These are phyloP conservation scores for Fennellomyces sp. DNA, from an alignment of 371 early-diverging fungal genomes.

Conservation along the genomic window DNA sequence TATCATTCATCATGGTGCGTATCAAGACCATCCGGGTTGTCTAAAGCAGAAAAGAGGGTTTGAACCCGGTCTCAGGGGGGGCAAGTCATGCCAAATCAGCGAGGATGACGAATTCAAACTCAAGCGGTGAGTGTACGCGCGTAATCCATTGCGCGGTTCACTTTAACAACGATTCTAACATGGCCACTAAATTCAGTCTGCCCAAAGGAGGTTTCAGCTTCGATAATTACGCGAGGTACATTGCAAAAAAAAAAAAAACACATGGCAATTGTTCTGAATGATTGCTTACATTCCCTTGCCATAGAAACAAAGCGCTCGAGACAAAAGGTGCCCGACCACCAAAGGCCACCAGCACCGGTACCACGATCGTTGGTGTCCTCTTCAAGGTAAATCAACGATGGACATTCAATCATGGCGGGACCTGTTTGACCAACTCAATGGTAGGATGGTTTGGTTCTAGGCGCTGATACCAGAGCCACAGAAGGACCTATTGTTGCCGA, in stretches of 20 bases:
- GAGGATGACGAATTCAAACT: too few species aligned
- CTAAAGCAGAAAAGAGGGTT: too few species aligned
- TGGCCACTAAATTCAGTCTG: conserved; percentile 37
- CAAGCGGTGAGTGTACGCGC: too few species aligned
- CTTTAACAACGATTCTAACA: conserved; percentile 11
- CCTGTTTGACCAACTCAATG: background rate
- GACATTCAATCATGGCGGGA: too few species aligned
- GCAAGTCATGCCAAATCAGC: too few species aligned
- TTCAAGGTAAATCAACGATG: conserved; percentile 76
- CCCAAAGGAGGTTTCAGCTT: conserved; percentile 82
- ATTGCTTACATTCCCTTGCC: background rate
- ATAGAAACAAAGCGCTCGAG: conserved; percentile 77
- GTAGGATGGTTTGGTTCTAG: conserved; percentile 96
- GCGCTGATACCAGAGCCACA: conserved; percentile 99
- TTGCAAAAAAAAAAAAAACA: background rate
- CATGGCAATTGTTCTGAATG: background rate
- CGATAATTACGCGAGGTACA: conserved; percentile 82
- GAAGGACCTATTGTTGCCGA: conserved; percentile 98
- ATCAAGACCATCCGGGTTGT: too few species aligned
- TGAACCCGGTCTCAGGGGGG: too few species aligned
- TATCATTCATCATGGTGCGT: too few species aligned
- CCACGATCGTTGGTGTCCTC: conserved; percentile 95
- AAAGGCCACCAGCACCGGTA: conserved; percentile 97
- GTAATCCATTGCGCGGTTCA: too few species aligned
- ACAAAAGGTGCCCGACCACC: conserved; percentile 82